Evolutionary conservation across 352 stramenopile genomes (phyloP), one percentile per base, ranked within the genome.

Genomic region (Phytopythium vexans): DNA sequence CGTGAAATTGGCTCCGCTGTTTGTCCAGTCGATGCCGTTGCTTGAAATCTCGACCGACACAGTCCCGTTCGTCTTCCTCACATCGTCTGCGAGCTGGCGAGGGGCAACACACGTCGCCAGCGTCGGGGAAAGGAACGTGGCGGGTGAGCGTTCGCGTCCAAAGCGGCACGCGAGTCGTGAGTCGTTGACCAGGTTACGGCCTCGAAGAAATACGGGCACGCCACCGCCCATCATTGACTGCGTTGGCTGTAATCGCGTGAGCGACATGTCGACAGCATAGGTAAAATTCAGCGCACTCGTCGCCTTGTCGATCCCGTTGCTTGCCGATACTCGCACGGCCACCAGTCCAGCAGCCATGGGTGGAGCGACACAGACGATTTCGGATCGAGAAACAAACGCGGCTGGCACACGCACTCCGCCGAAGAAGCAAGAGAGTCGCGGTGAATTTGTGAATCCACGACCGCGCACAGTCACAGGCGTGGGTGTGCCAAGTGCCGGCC

Each of bases 131-230:
- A 99, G 56, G 39, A 88, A 96, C 6, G 77, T 92, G 6, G 88
- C 94, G 54, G 61, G 66, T 4, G 80, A 79, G 12, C 71, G 55
- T 8, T 76, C 45, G 15, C 74, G 72, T 12, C 81, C 93, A 70
- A 99, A 98, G 1, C 71, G 76, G 58, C 96, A 99, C 10, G 62
- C 62, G 14, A 98, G 66, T 2, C 82, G 54, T 7, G 87, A 93
- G 15, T 87, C 75, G 56, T 97, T 98, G 21, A 97, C 50, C 56
- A 99, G 99, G 57, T 98, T 98, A 21, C 78, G 76, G 11, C 96
- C 96, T 44, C 83, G 82, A 6, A 98, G 72, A 65, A 98, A 97
- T 1, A 98, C 64, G 1, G 94, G 86, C 3, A 81, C 85, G 16
- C 89, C 78, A 40, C 86, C 87, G 31, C 87, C 62, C 37, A 89